These are phyloP conservation scores for Pleomassaria siparia DNA, from an alignment of 2,329 filamentous ascomycete species.

Conservation along the genomic window DNA sequence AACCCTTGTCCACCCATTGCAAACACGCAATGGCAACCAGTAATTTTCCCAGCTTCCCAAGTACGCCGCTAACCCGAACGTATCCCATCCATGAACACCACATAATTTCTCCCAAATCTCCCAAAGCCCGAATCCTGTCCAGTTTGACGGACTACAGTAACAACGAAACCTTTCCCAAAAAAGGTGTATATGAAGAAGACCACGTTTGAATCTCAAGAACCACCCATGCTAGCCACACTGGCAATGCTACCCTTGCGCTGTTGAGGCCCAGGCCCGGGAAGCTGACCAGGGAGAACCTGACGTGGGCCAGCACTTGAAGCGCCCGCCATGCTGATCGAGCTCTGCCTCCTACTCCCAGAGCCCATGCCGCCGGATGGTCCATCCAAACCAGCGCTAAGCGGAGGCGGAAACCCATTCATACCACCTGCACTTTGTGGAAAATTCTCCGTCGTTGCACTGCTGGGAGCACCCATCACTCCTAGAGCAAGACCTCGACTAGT, in stretches of 20 bases:
- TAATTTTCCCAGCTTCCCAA: too few species aligned
- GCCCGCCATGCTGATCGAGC: conserved; percentile 26
- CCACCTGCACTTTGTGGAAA: conserved; percentile 33
- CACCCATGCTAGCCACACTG: conserved; percentile 25
- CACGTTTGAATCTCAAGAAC: conserved; percentile 2
- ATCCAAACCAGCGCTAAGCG: conserved; percentile 36
- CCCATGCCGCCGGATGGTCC: conserved; percentile 15
- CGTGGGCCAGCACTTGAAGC: conserved; percentile 25
- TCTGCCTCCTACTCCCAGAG: conserved; percentile 30
- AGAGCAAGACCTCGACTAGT: conserved; percentile 27
- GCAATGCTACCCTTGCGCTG: conserved; percentile 35
- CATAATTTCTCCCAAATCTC: not conserved
- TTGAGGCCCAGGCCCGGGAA: conserved; percentile 36
- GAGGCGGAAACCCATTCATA: conserved; percentile 26
- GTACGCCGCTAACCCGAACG: not conserved
- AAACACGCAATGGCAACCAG: not conserved
- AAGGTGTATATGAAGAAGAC: not conserved
- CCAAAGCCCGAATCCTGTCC: not conserved
- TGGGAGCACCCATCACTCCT: conserved; percentile 35
- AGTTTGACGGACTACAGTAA: not conserved
- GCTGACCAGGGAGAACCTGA: conserved; percentile 41
- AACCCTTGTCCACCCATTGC: not conserved
- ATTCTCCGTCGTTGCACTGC: conserved; percentile 31
- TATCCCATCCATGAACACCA: not conserved
- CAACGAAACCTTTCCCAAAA: not conserved